Base-by-base conservation (phyloP, 2,329 filamentous ascomycete genomes). In the Alternaria arborescens region DNA sequence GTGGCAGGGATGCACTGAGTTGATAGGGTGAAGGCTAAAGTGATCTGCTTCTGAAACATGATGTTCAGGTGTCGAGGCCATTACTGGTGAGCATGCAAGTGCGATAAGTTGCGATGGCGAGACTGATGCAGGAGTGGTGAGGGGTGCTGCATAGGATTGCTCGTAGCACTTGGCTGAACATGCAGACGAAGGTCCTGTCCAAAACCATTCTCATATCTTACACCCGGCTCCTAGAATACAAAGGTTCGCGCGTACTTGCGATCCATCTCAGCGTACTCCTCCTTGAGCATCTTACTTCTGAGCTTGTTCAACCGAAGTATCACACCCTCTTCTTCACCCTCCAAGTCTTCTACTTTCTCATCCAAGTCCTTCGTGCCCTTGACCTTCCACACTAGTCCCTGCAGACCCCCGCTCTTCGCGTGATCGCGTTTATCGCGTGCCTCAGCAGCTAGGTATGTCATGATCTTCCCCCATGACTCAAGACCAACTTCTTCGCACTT, bases 391-490 rank as follows among this genome's bases (percentile, higher is more conserved):
- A 70, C 43, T 42, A 75, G 43, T 7, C 65, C 63, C 22, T 50
- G 64, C 11, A 74, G 24, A 8, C 58, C 66, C 7, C 72, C 71
- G 20, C 51, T 55, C 26, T 68, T 69, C 12, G 70, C 73, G 3
- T 54, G 44, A 30, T 73, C 68, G 4, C 65, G 60, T 58, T 75
- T 71, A 51, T 74, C 73, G 10, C 69, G 83, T 52, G 79, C 80
- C 26, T 86, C 72, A 22, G 75, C 74, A n/a, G 82, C 86, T 47
- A 96, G 83, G 58, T 84, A 84, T 11, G 83, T 82, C 20, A 95
- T 89, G 91, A 98, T 98, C 28, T 84, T 85, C 47, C 86, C 86
- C 94, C 94, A 97, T 75, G 97, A 96, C 6, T 86, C 84, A 1
- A 97, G 83, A 0, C 92, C 92, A 3, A 91, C 88, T 59, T 87